Evolutionary conservation across 2,329 filamentous ascomycete species (phyloP).

Genomic region (Botrytis medusae): DNA sequence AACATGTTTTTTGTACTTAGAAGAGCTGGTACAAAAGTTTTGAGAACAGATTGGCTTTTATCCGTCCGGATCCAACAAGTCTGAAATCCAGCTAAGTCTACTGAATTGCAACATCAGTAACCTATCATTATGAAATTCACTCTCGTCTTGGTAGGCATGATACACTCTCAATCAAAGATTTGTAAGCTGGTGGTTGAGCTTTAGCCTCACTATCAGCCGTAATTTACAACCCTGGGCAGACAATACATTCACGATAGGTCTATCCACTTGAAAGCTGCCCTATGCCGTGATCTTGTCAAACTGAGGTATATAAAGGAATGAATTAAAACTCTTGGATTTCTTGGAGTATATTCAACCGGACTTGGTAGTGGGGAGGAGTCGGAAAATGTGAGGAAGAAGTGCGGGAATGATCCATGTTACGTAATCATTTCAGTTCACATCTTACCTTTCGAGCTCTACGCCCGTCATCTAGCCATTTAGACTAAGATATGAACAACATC

Average conservation of each 20-base stretch:
- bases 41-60: not conserved
- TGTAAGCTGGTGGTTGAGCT: no score
- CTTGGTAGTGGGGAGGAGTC: not conserved
- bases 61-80: not conserved
- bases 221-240: not conserved
- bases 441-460: not conserved
- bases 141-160: rapidly evolving
- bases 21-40: not conserved
- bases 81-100: not conserved
- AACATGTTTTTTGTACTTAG: no score
- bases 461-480: not conserved
- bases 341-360: not conserved
- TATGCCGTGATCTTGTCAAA: not conserved
- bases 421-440: not conserved
- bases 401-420: not conserved
- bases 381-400: not conserved
- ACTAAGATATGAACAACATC: not conserved
- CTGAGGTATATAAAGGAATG: not conserved
- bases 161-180: rapidly evolving
- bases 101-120: not conserved
- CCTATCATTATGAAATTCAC: not conserved
- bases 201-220: not conserved
- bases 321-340: not conserved
- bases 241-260: not conserved
- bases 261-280: not conserved